Evolutionary conservation across 1,284 basidiomycete species (phyloP).

Genomic region (Microbotryomycetes sp.): DNA sequence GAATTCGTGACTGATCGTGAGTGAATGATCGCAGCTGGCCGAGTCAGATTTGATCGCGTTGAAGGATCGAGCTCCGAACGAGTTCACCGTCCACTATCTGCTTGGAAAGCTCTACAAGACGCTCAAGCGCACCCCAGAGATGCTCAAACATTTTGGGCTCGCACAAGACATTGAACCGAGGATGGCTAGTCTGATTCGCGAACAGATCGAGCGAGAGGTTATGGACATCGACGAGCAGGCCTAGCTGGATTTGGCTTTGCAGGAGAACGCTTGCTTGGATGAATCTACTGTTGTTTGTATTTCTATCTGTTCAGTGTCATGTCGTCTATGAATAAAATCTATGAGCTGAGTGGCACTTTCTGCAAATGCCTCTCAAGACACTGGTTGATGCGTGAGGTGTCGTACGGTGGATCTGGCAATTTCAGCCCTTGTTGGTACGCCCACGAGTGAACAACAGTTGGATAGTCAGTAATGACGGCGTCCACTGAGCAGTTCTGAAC

Average conservation of each 20-base stretch:
- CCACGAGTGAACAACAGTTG: background rate
- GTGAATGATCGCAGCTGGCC: constrained; percentile 60
- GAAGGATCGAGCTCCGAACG: constrained; percentile 73
- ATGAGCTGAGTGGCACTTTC: background rate
- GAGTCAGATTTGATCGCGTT: constrained; percentile 71
- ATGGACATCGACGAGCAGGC: constrained; percentile 19
- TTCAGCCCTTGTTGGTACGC: background rate
- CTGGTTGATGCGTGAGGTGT: background rate
- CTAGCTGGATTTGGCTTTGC: no score
- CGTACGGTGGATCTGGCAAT: background rate
- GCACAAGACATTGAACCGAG: constrained; percentile 66
- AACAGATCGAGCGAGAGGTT: constrained; percentile 12
- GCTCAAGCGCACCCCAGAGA: constrained; percentile 58
- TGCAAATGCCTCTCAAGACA: background rate
- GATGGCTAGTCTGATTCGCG: constrained; percentile 43
- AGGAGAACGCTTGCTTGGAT: background rate
- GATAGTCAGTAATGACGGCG: constrained; percentile 62
- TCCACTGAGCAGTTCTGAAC: constrained; percentile 55
- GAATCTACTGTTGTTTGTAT: background rate
- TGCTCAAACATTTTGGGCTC: constrained; percentile 71
- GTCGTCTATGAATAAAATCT: no score
- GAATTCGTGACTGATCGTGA: no score
- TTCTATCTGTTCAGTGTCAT: no score
- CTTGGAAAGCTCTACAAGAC: constrained; percentile 78
- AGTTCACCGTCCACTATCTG: constrained; percentile 90